Evolutionary conservation across 257 asterid species (phyloP).

Genomic region (Solanum virginianum): DNA sequence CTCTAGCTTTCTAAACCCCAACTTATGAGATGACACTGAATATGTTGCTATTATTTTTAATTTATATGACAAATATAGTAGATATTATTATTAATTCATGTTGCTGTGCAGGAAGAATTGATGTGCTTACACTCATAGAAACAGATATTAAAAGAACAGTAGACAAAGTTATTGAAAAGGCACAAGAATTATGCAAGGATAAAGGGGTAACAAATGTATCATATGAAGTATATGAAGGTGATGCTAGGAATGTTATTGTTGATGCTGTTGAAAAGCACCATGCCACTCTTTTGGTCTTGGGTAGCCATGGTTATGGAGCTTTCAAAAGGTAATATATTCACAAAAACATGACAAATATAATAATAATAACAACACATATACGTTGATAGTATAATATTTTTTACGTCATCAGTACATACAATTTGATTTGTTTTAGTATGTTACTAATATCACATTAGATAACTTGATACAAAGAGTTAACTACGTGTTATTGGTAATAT

Average conservation of each 20-base stretch:
- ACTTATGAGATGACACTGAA: neutral
- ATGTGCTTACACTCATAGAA: neutral
- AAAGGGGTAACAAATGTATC: neutral
- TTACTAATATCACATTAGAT: too few relatives aligned
- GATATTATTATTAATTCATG: neutral
- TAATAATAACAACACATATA: neutral
- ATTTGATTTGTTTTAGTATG: neutral
- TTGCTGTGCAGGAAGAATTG: neutral
- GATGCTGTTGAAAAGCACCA: neutral
- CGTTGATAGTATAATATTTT: neutral
- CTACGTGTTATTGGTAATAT: too few relatives aligned
- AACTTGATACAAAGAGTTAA: too few relatives aligned
- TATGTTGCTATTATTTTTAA: neutral
- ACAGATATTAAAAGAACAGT: neutral
- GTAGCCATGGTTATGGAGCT: neutral
- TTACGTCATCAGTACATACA: neutral
- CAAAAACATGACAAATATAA: neutral
- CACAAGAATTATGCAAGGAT: neutral
- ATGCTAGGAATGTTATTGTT: neutral
- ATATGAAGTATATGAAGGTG: neutral
- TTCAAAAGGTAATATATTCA: neutral
- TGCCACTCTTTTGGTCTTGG: neutral
- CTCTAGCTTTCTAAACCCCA: neutral
- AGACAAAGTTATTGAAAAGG: neutral
- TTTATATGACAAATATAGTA: neutral